Evolutionary conservation across 768 basidiomycete genomes (phyloP), one percentile per base, ranked within the genome.

Genomic region (Lactifluus echinatus): DNA sequence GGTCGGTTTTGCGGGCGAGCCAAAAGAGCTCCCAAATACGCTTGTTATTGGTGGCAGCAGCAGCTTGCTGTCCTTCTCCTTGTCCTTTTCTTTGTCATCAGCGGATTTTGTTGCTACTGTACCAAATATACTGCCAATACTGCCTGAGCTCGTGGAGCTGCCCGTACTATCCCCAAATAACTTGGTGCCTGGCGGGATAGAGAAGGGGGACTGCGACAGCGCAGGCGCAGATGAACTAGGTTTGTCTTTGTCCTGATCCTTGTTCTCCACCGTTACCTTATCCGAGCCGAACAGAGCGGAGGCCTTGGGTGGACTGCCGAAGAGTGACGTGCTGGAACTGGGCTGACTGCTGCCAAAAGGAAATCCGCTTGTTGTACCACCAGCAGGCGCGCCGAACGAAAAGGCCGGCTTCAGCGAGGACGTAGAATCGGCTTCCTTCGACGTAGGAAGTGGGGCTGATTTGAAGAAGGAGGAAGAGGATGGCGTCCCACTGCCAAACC

Each of bases 101-200:
- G 33, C 31, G 14, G 55, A 34, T 28, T 57, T 63, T 23, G 31
- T 23, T 26, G 55, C 34, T n/a, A 40, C 11, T 5, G 52, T 12
- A 24, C 60, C 56, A 29, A 62, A 63, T 50, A 62, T 47, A 39
- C 52, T 54, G 8, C 43, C 24, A n/a, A n/a, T n/a, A n/a, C n/a
- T n/a, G n/a, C n/a, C n/a, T n/a, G n/a, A n/a, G n/a, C n/a, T n/a
- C n/a, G n/a, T n/a, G 1, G 50, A 21, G 8, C 42, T 21, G 19
- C 21, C 12, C 36, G 46, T 15, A 34, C 23, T 23, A 21, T 44
- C 49, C 6, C 29, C 34, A 23, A 62, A 62, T 10, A 62, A 29
- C 34, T 48, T 62, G 28, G 53, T 14, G 3, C 52, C 43, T 3
- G 61, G 39, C 11, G 57, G 26, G 6, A 51, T 21, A 24, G 19